These are phyloP conservation scores for Vanderwaltozyma polyspora DNA, from an alignment of 805 yeast species.

Conservation along the genomic window DNA sequence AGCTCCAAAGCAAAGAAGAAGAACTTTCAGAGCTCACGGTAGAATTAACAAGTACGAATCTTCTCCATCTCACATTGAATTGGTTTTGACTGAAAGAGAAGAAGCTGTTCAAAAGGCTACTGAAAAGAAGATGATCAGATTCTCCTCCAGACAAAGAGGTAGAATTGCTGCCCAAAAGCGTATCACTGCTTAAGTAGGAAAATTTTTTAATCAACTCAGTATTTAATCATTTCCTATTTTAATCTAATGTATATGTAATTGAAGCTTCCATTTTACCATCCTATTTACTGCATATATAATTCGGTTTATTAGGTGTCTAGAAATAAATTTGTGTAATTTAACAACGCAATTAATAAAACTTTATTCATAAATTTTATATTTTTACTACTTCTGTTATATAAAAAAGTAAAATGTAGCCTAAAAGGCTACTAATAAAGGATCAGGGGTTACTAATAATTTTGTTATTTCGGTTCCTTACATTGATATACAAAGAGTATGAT, in stretches of 20 bases:
- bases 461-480: too few relatives aligned
- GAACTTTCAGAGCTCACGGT: conserved; percentile 99
- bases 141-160: conserved; percentile 86
- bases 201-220: neutral
- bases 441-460: too few relatives aligned
- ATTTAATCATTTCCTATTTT: neutral
- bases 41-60: conserved; percentile 99
- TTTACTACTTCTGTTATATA: too few relatives aligned
- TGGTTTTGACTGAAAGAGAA: conserved; percentile 88
- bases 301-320: conserved; percentile 1
- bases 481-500: too few relatives aligned
- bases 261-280: conserved; percentile 2
- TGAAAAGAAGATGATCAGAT: conserved; percentile 58
- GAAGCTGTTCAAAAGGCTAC: conserved; percentile 89
- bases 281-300: neutral
- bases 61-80: conserved; percentile 97
- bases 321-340: conserved; percentile 7
- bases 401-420: too few relatives aligned
- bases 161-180: conserved; percentile 84
- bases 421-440: too few relatives aligned
- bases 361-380: neutral
- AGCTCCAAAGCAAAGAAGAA: conserved; percentile 99
- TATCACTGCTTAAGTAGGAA: conserved; percentile 49
- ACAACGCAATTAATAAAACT: neutral
- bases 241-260: conserved; percentile 4